phyloP scores from a whole-genome alignment of 164 flowering plant species.

The Litsea cubeba region DNA sequence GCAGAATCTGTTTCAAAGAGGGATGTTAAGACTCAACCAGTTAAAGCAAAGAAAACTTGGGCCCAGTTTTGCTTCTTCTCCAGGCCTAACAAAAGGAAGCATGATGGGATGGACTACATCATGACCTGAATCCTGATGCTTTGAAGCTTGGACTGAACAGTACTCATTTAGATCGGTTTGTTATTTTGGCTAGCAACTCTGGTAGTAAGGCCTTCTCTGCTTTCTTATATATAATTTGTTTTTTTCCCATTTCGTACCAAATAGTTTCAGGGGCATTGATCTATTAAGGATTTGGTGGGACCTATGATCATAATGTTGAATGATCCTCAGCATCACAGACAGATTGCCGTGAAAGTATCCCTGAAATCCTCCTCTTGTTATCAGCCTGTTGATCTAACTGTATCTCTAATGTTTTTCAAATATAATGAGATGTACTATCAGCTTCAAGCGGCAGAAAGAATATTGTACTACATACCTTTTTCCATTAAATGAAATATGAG shows the following conservation, averaged over 20 bases:
- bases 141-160: neutral
- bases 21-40: constrained; percentile 46
- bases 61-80: constrained; percentile 59
- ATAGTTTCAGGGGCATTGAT: constrained; percentile 15
- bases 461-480: constrained; percentile 3
- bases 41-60: constrained; percentile 62
- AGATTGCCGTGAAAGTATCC: neutral
- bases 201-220: neutral
- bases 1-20: constrained; percentile 50
- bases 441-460: constrained; percentile 13
- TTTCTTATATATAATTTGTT: neutral
- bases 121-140: constrained; percentile 24
- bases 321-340: neutral
- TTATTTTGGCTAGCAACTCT: neutral
- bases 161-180: constrained; percentile 3
- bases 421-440: constrained; percentile 16
- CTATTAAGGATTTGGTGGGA: constrained; percentile 1
- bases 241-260: neutral
- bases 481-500: constrained; percentile 5
- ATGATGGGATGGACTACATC: constrained; percentile 37
- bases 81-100: constrained; percentile 64
- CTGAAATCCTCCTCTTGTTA: constrained; percentile 3
- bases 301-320: neutral
- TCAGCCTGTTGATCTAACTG: constrained; percentile 1
- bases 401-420: constrained; percentile 10